Conservation (phyloP, 768 basidiomycete genomes). For the Pulveroboletus ravenelii region DNA sequence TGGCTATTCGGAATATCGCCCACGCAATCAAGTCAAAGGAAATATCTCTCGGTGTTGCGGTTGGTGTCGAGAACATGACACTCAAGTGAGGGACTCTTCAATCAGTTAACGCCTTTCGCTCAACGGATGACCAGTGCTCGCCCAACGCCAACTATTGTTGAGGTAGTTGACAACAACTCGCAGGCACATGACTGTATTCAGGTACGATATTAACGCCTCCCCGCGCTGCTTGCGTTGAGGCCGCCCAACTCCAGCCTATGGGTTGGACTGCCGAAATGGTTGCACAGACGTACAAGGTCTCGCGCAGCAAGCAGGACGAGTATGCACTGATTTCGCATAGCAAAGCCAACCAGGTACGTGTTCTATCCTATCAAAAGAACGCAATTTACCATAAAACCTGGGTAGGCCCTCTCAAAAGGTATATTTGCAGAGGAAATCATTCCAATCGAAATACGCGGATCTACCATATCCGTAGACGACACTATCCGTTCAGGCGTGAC, state of each 20-base stretch:
- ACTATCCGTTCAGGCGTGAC: constrained; percentile 86
- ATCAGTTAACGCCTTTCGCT: not conserved
- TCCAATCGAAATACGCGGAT: constrained; percentile 72
- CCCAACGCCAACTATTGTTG: constrained; percentile 65
- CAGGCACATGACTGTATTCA: constrained; percentile 75
- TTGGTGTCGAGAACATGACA: constrained; percentile 81
- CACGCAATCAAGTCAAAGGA: constrained; percentile 82
- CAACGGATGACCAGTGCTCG: constrained; percentile 47
- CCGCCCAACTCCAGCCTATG: constrained; percentile 58
- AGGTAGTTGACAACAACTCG: constrained; percentile 50
- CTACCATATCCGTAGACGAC: constrained; percentile 69
- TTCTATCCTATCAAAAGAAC: not conserved
- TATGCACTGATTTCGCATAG: constrained; percentile 86
- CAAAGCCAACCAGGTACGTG: constrained; percentile 59
- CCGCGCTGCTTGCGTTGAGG: not conserved
- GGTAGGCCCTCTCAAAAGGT: constrained; percentile 60
- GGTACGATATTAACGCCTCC: constrained; percentile 25
- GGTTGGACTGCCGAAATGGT: constrained; percentile 95
- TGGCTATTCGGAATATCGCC: constrained; percentile 89
- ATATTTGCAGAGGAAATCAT: constrained; percentile 86
- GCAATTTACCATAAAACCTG: not conserved
- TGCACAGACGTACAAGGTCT: constrained; percentile 69
- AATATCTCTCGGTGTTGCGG: constrained; percentile 80
- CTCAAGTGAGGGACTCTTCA: constrained; percentile 47
- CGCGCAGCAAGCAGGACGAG: constrained; percentile 81